Evolutionary conservation across 805 yeast species (phyloP).

Genomic region (Kregervanrija fluxuum): DNA sequence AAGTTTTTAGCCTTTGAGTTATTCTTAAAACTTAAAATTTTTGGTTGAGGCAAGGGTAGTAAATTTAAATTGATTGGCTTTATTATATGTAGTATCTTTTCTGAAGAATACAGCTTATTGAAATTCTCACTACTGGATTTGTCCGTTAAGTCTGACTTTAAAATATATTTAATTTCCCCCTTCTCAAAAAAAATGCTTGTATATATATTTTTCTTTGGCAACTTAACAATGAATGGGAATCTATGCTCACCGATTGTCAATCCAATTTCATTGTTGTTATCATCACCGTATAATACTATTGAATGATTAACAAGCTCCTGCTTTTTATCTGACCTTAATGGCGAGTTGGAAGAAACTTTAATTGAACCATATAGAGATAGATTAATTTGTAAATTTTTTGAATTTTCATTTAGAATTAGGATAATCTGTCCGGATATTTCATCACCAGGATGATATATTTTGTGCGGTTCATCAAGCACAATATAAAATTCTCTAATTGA

Average conservation of each 20-base stretch:
- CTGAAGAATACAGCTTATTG: conserved; percentile 30
- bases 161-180: conserved; percentile 67
- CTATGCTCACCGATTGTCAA: conserved; percentile 79
- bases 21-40: conserved; percentile 54
- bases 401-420: conserved; percentile 46
- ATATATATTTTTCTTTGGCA: conserved; percentile 67
- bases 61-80: conserved; percentile 70
- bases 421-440: conserved; percentile 58
- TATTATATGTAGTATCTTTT: conserved; percentile 50
- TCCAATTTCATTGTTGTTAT: conserved; percentile 16
- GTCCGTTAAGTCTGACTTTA: conserved; percentile 30
- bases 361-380: conserved; percentile 51
- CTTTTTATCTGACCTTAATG: conserved; percentile 43
- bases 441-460: conserved; percentile 75
- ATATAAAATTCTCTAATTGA: conserved; percentile 60
- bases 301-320: conserved; percentile 51
- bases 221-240: conserved; percentile 75
- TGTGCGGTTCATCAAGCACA: conserved; percentile 66
- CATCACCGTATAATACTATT: conserved; percentile 48
- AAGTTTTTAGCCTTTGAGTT: conserved; percentile 25
- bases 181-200: conserved; percentile 77
- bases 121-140: conserved; percentile 11
- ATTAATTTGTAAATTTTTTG: conserved; percentile 45
- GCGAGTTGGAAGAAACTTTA: conserved; percentile 45
- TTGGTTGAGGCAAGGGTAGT: conserved; percentile 61